Base-by-base conservation (phyloP, 345 rosid genomes). In the Punica granatum region DNA sequence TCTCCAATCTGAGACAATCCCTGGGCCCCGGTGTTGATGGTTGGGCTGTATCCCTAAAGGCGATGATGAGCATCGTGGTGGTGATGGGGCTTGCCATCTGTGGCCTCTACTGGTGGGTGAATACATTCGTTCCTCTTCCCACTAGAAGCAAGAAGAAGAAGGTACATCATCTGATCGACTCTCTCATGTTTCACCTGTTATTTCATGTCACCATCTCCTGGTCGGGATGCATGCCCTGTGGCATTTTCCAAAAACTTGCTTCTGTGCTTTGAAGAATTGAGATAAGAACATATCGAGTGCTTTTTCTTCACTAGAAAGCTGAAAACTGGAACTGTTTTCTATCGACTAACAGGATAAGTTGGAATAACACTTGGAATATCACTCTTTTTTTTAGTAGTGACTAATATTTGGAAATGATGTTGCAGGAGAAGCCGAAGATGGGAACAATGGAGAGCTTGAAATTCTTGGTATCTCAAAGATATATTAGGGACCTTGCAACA, bases 21-120 rank as follows among this genome's bases (percentile, higher is more conserved):
- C 80, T 93, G 83, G 98, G 96, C 35, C 98, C 98, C 73, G 97
- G 98, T 74, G 96, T 93, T 70, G 98, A 93, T 81, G 98, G 98
- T 44, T 93, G 98, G 98, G 97, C 98, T 53, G 62, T 90, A 72
- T 90, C 98, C 67, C 81, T 93, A 71, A 90, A 87, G 78, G 98
- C 76, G 18, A 93, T 93, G 98, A 93, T 93, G 97, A 89, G 90
- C 79, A 90, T 93, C 64, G 98, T 93, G 56, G 97, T 93, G 5
- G 64, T 83, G 70, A 83, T 90, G 96, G 98, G 98, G 19, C 77
- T 90, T 1, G 75, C 88, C 26, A 93, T 93, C 32, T 93, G 97
- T 79, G 79, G 79, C 74, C 78, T 85, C 36, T 93, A 93, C 84
- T 93, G 98, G 98, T 93, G 98, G 97, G 97, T 85, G 75, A 88